Percentiles rank a stretch among this genome's conserved stretches.
Evolutionary conservation across 179 eudicot species (phyloP).

Genomic region (Nepenthes alata): DNA sequence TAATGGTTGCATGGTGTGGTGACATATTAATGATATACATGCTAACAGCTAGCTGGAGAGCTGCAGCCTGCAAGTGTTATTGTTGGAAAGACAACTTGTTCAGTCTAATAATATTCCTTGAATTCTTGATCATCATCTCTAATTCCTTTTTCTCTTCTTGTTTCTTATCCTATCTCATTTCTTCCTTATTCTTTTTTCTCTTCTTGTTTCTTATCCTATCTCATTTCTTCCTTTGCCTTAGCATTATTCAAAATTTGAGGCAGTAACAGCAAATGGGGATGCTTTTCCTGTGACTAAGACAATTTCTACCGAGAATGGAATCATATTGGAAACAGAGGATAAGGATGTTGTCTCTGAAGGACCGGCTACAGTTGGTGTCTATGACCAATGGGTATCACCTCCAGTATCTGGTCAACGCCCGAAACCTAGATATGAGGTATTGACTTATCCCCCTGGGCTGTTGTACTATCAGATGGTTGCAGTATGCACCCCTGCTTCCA

Average conservation of each 20-base stretch:
- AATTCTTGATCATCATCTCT: no score
- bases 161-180: no score
- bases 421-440: conserved; percentile 93
- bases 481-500: neutral
- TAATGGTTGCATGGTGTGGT: no score
- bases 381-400: conserved; percentile 90
- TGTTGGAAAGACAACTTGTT: no score
- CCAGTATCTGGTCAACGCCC: conserved; percentile 64
- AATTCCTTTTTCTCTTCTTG: no score
- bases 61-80: no score
- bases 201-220: neutral
- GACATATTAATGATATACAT: no score
- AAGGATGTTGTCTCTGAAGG: conserved; percentile 79
- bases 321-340: conserved; percentile 53
- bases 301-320: conserved; percentile 55
- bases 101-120: no score
- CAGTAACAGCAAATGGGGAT: conserved; percentile 45
- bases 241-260: conserved; percentile 44
- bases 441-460: conserved; percentile 4
- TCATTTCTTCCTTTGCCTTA: conserved; percentile 13
- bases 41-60: no score
- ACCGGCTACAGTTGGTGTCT: conserved; percentile 50
- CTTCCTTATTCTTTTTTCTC: neutral
- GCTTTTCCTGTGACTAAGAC: conserved; percentile 51
- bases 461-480: neutral